phyloP scores from a whole-genome alignment of 169 alveolate species.

The Plasmodium inui region DNA sequence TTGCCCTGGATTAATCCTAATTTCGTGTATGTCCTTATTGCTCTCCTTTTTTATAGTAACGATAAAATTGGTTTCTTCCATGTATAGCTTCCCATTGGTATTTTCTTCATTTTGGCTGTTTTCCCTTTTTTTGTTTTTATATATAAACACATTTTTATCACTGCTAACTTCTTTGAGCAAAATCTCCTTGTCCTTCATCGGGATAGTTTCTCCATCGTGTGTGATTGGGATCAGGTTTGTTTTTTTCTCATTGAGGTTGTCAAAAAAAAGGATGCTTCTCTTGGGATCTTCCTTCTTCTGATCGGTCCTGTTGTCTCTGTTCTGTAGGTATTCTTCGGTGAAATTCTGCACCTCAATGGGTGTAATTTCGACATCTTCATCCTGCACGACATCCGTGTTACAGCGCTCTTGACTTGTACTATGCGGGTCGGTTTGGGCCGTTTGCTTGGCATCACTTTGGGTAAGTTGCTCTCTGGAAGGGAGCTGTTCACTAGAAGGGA shows the following conservation, averaged over 20 bases:
- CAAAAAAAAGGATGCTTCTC: neutral
- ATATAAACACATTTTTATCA: constrained; percentile 54
- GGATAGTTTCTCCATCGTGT: neutral
- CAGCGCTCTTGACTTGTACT: neutral
- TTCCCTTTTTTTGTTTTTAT: constrained; percentile 43
- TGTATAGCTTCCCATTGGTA: neutral
- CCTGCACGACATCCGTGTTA: neutral
- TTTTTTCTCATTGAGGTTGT: neutral
- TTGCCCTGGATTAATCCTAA: constrained; percentile 71
- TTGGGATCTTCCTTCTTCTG: neutral
- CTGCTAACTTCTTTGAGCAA: constrained; percentile 16
- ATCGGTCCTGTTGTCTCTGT: neutral
- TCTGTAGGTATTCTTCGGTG: neutral
- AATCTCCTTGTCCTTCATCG: constrained; percentile 18
- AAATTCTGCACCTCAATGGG: neutral
- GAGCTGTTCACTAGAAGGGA: neutral
- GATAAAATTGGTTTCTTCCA: constrained; percentile 33
- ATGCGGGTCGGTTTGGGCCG: neutral
- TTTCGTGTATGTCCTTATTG: constrained; percentile 33
- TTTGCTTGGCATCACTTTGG: neutral
- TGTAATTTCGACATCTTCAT: neutral
- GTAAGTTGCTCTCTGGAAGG: neutral
- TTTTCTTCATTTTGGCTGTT: constrained; percentile 16
- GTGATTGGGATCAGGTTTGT: neutral
- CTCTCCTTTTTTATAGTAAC: constrained; percentile 45